phyloP scores from a whole-genome alignment of 108 stramenopile genomes.

The Seminavis robusta region DNA sequence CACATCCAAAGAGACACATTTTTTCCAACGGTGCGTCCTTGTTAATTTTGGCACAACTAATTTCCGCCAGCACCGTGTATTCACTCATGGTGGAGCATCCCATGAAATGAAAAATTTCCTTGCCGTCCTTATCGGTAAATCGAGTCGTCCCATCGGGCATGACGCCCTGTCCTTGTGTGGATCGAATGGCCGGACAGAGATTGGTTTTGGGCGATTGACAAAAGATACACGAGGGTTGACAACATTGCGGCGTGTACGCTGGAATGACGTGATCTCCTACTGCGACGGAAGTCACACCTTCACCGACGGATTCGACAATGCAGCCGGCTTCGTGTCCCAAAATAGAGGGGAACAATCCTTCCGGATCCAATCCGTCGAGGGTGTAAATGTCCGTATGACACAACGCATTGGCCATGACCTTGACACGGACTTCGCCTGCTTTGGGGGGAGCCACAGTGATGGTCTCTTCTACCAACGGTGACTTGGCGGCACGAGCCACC shows the following conservation, averaged over 20 bases:
- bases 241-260: slow-evolving; percentile 61
- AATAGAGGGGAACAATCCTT: slow-evolving; percentile 89
- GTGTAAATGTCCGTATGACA: slow-evolving; percentile 95
- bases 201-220: slow-evolving; percentile 87
- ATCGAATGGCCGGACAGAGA: slow-evolving; percentile 82
- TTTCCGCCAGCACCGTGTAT: slow-evolving; percentile 90
- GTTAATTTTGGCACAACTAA: slow-evolving; percentile 88
- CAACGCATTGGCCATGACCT: slow-evolving; percentile 88
- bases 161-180: slow-evolving; percentile 82
- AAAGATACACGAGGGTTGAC: slow-evolving; percentile 70
- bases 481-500: slow-evolving; percentile 76
- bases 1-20: slow-evolving; percentile 92
- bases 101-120: slow-evolving; percentile 94
- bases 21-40: slow-evolving; percentile 84
- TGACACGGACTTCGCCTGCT: slow-evolving; percentile 73
- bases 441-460: slow-evolving; percentile 76
- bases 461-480: slow-evolving; percentile 71
- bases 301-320: slow-evolving; percentile 88
- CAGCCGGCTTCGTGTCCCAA: slow-evolving; percentile 78
- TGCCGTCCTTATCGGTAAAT: slow-evolving; percentile 78
- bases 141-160: slow-evolving; percentile 90
- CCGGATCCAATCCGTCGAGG: slow-evolving; percentile 86
- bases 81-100: slow-evolving; percentile 93
- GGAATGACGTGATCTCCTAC: slow-evolving; percentile 84
- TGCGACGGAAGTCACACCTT: slow-evolving; percentile 84